Evolutionary conservation across 2,329 filamentous ascomycete genomes (phyloP).

Genomic region (Pseudocercospora vitis): DNA sequence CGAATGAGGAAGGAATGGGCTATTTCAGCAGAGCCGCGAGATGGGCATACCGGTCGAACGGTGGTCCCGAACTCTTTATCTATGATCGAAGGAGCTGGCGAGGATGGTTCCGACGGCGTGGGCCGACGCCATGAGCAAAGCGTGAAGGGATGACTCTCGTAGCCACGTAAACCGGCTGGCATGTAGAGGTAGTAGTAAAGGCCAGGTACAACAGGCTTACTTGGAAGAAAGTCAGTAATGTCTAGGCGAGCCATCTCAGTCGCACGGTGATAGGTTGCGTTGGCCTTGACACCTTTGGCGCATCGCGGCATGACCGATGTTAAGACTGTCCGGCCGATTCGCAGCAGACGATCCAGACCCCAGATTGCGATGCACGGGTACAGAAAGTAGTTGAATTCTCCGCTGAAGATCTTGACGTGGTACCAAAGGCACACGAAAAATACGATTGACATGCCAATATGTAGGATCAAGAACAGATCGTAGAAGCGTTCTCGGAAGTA

Average conservation of each 20-base stretch:
- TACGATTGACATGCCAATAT: constrained; percentile 55
- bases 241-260: constrained; percentile 52
- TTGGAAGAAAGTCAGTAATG: constrained; percentile 40
- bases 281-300: constrained; percentile 34
- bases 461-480: constrained; percentile 52
- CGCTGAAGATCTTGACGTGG: constrained; percentile 55
- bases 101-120: neutral
- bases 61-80: neutral
- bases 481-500: constrained; percentile 56
- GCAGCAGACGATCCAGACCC: constrained; percentile 51
- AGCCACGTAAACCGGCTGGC: constrained; percentile 46
- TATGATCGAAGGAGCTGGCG: constrained; percentile 3
- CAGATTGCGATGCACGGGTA: constrained; percentile 54
- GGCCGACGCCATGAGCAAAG: constrained; percentile 37
- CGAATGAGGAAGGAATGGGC: constrained; percentile 51
- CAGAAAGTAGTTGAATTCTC: constrained; percentile 52
- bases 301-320: constrained; percentile 44
- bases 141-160: constrained; percentile 56
- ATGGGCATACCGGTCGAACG: neutral
- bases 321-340: constrained; percentile 46
- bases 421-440: constrained; percentile 54
- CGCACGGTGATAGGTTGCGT: constrained; percentile 45
- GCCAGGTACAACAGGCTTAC: constrained; percentile 44
- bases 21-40: neutral
- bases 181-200: constrained; percentile 55